These are phyloP conservation scores for Teratosphaeria gauchensis DNA, from an alignment of 2,329 filamentous ascomycete species.

Conservation along the genomic window DNA sequence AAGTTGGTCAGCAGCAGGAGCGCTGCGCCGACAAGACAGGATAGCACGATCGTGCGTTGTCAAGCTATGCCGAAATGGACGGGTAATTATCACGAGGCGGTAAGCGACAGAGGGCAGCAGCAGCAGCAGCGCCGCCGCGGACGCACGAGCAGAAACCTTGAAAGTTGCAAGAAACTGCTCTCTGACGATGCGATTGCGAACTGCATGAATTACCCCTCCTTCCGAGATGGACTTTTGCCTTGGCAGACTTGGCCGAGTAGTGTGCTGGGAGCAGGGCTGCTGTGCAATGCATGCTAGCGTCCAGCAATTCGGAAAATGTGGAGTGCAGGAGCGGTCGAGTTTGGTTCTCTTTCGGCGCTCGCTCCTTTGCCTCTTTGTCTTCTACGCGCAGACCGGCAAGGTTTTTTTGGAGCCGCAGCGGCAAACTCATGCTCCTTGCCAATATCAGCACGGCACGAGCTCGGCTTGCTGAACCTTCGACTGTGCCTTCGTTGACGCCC, in stretches of 20 bases:
- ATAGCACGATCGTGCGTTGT: neutral
- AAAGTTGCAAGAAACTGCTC: neutral
- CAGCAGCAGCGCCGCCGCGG: neutral
- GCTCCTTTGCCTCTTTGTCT: neutral
- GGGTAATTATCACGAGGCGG: neutral
- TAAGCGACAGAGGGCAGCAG: neutral
- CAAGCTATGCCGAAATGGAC: neutral
- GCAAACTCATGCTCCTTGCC: neutral
- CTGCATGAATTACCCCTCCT: neutral
- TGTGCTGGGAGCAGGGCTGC: neutral
- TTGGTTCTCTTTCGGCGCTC: neutral
- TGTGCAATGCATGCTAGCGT: neutral
- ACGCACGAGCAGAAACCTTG: neutral
- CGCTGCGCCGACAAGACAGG: neutral
- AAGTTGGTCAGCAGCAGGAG: neutral
- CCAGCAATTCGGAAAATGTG: neutral
- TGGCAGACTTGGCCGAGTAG: neutral
- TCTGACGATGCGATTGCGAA: neutral
- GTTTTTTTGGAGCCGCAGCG: no score
- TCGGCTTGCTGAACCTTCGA: neutral
- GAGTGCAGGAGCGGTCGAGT: neutral
- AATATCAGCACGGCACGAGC: neutral
- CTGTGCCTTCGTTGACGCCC: neutral
- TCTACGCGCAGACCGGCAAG: no score
- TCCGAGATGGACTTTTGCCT: neutral